phyloP scores from a whole-genome alignment of 2,329 filamentous ascomycete genomes.

The Tolypocladium capitatum region DNA sequence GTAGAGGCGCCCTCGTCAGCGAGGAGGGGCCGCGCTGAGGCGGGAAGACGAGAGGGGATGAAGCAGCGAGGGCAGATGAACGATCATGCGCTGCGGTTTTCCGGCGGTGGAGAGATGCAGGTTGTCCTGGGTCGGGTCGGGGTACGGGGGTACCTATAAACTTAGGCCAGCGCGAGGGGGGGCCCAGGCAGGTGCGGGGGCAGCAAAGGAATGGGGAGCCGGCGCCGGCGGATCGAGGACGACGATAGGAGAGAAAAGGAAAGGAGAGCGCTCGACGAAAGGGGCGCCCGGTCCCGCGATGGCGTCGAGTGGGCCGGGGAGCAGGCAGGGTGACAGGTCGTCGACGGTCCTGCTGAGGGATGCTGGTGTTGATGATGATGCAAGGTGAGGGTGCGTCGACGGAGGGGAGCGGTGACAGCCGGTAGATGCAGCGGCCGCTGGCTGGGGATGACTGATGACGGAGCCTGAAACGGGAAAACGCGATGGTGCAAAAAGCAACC shows the following conservation, averaged over 20 bases:
- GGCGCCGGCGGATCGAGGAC: not conserved
- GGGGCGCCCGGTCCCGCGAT: not conserved
- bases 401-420: not conserved
- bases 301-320: not conserved
- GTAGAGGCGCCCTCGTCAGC: constrained; percentile 1
- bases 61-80: not conserved
- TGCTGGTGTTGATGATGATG: not conserved
- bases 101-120: not conserved
- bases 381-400: not conserved
- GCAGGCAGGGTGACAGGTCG: not conserved
- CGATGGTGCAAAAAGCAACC: not conserved
- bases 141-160: not conserved
- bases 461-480: not conserved
- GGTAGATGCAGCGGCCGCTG: not conserved
- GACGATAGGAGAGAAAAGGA: not conserved
- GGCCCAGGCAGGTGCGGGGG: not conserved
- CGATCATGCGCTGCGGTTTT: not conserved
- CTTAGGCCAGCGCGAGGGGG: not conserved
- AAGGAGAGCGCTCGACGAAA: not conserved
- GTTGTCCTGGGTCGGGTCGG: not conserved
- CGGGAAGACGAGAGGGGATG: constrained; percentile 7
- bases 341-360: too few species aligned
- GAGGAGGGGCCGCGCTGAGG: constrained; percentile 15
- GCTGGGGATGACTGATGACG: not conserved
- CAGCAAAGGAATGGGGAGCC: not conserved